A percentile compares a stretch with the other conserved stretches of the same genome.
These are phyloP conservation scores for Bjerkandera adusta DNA, from an alignment of 1,284 basidiomycete species.

Conservation along the genomic window DNA sequence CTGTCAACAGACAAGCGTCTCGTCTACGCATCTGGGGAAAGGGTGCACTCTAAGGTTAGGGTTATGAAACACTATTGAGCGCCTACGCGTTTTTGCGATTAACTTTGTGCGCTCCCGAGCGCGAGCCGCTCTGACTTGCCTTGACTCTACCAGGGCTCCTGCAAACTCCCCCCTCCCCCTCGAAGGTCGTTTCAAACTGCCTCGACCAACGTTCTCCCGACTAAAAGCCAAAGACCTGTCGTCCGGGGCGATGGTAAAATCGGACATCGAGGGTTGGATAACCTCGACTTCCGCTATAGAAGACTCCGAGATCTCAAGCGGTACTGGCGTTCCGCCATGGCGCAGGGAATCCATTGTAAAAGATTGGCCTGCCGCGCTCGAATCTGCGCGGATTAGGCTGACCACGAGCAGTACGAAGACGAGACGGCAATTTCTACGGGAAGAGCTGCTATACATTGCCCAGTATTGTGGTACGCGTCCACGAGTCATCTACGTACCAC, in stretches of 20 bases:
- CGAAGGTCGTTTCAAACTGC: constrained; percentile 6
- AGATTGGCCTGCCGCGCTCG: constrained; percentile 9
- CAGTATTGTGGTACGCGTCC: constrained; percentile 7
- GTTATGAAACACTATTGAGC: too few species aligned
- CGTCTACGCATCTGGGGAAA: too few species aligned
- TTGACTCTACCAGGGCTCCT: too few species aligned
- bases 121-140: too few species aligned
- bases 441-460: constrained; percentile 4
- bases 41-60: too few species aligned
- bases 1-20: too few species aligned
- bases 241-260: constrained; percentile 9
- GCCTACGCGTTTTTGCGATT: too few species aligned
- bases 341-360: constrained; percentile 8
- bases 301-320: not conserved
- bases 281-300: constrained; percentile 10
- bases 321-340: not conserved
- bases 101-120: too few species aligned
- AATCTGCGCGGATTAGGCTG: constrained; percentile 3
- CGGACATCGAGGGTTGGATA: constrained; percentile 12
- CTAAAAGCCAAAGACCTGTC: constrained; percentile 9
- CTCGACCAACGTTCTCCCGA: constrained; percentile 7
- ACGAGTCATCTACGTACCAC: constrained; percentile 1
- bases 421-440: constrained; percentile 7
- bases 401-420: constrained; percentile 12
- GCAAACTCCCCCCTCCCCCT: too few species aligned